These are phyloP conservation scores for Syncephalastrum monosporum DNA, from an alignment of 371 early-diverging fungal genomes.

Conservation along the genomic window DNA sequence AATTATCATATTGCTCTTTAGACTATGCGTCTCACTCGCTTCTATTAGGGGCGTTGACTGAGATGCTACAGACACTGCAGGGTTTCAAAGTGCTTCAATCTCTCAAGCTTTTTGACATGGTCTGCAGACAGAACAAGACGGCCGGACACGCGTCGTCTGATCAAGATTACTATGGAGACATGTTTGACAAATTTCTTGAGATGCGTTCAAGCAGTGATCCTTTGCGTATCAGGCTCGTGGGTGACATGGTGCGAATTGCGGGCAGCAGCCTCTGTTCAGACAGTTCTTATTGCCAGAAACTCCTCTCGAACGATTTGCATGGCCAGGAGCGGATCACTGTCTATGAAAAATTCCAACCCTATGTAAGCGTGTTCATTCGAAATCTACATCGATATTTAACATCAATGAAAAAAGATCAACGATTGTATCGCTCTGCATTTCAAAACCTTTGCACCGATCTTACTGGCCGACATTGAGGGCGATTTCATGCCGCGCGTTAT, in stretches of 20 bases:
- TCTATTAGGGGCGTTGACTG: constrained; percentile 14
- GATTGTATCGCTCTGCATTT: constrained; percentile 29
- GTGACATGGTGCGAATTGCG: constrained; percentile 33
- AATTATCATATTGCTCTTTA: background rate
- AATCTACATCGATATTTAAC: background rate
- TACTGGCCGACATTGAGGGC: constrained; percentile 15
- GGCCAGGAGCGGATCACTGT: constrained; percentile 19
- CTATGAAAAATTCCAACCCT: constrained; percentile 24
- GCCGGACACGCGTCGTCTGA: constrained; percentile 12
- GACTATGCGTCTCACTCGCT: background rate
- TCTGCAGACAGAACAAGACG: constrained; percentile 18
- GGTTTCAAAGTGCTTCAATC: constrained; percentile 32
- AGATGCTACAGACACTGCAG: constrained; percentile 24
- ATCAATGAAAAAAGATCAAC: constrained; percentile 20
- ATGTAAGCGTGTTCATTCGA: constrained; percentile 19
- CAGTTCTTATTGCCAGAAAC: too few species aligned
- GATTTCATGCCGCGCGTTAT: constrained; percentile 22
- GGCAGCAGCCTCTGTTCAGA: constrained; percentile 21
- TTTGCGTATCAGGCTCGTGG: constrained; percentile 35
- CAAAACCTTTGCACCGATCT: constrained; percentile 15
- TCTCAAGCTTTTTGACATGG: constrained; percentile 16
- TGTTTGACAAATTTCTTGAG: constrained; percentile 52
- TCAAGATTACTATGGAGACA: constrained; percentile 15
- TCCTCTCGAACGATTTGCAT: constrained; percentile 16
- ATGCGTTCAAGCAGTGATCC: constrained; percentile 33